Percentiles rank a stretch among this genome's conserved stretches.
phyloP scores from a whole-genome alignment of 345 rosid genomes.

The thale cress (Arabidopsis thaliana) region DNA sequence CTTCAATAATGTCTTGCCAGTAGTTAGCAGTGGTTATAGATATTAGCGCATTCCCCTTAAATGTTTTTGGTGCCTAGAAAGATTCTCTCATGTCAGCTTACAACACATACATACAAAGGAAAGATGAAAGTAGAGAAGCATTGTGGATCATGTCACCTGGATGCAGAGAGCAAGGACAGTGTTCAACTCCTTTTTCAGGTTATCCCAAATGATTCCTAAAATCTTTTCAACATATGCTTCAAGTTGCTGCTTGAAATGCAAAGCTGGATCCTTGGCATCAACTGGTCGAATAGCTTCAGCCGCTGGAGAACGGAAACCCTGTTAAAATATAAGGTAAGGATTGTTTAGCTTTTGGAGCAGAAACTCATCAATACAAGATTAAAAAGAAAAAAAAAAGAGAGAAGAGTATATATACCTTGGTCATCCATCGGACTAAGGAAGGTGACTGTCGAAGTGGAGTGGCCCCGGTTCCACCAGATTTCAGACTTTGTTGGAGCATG shows the following conservation, averaged over 20 bases:
- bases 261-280: conserved; percentile 94
- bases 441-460: conserved; percentile 71
- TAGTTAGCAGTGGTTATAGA: conserved; percentile 72
- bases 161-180: conserved; percentile 81
- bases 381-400: not conserved
- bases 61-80: conserved; percentile 83
- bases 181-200: conserved; percentile 82
- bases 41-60: conserved; percentile 60
- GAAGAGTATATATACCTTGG: conserved; percentile 61
- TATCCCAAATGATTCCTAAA: conserved; percentile 93
- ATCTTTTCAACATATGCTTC: conserved; percentile 98
- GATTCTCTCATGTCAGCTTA: conserved; percentile 20
- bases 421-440: conserved; percentile 91
- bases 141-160: conserved; percentile 59
- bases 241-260: conserved; percentile 94
- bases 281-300: conserved; percentile 80
- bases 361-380: not conserved
- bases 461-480: conserved; percentile 68
- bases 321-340: conserved; percentile 34
- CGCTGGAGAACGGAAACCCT: conserved; percentile 95
- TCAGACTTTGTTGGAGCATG: conserved; percentile 85
- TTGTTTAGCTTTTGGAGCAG: conserved; percentile 19
- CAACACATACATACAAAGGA: conserved; percentile 3
- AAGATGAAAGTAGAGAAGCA: conserved; percentile 28
- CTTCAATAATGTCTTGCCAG: conserved; percentile 90